Percentiles rank a stretch among this genome's conserved stretches.
These are phyloP conservation scores for Penicillium angulare DNA, from an alignment of 495 filamentous ascomycete species.

Conservation along the genomic window DNA sequence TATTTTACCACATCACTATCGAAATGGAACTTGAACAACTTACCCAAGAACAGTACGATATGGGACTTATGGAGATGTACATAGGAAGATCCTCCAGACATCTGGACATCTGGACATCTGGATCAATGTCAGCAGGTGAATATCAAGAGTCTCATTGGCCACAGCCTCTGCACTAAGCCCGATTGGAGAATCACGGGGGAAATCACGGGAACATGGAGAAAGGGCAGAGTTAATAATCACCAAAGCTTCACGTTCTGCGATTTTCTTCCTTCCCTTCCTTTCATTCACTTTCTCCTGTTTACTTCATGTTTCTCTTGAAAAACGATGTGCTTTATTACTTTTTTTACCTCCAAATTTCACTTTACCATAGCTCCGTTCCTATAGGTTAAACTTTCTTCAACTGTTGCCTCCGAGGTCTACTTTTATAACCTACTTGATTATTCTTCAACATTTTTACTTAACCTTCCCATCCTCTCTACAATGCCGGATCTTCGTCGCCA, in stretches of 20 bases:
- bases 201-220: neutral
- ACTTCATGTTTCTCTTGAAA: constrained; percentile 13
- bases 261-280: neutral
- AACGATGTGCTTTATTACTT: constrained; percentile 32
- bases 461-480: constrained; percentile 13
- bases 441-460: constrained; percentile 6
- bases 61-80: too few relatives aligned
- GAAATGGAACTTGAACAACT: too few relatives aligned
- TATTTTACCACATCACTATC: too few relatives aligned
- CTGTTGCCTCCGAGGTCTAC: neutral
- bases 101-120: too few relatives aligned
- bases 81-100: too few relatives aligned
- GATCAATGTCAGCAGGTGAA: neutral
- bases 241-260: neutral
- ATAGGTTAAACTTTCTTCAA: constrained; percentile 23
- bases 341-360: constrained; percentile 12
- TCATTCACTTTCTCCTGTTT: constrained; percentile 7
- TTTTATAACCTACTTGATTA: neutral
- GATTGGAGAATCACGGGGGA: neutral
- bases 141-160: neutral
- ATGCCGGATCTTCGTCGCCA: constrained; percentile 70
- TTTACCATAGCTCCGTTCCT: constrained; percentile 25
- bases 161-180: neutral
- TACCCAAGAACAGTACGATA: too few relatives aligned
- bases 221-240: constrained; percentile 1